Percentiles rank a stretch among this genome's conserved stretches.
These are phyloP conservation scores for Scheffersomyces ergatensis DNA, from an alignment of 805 yeast species.

Conservation along the genomic window DNA sequence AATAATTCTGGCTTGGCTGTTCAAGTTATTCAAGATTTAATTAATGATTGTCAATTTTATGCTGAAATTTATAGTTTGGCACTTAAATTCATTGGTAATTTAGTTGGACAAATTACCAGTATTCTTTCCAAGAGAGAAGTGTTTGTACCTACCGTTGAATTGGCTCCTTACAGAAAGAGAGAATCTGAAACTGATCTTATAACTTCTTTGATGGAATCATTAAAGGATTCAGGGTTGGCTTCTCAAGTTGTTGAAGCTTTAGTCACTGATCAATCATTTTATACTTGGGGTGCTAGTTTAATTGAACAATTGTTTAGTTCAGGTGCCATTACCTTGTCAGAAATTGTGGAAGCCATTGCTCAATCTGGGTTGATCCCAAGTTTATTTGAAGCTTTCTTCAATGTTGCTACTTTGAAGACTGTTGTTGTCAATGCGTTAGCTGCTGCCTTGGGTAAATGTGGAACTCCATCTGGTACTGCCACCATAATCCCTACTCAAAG, in stretches of 20 bases:
- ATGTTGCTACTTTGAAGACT: slow-evolving; percentile 34
- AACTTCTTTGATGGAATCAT: slow-evolving; percentile 39
- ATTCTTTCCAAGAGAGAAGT: slow-evolving; percentile 21
- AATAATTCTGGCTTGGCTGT: slow-evolving; percentile 42
- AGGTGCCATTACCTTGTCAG: slow-evolving; percentile 24
- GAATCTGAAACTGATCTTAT: slow-evolving; percentile 12
- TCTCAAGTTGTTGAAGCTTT: slow-evolving; percentile 34
- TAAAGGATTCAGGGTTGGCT: slow-evolving; percentile 42
- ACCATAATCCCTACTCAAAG: slow-evolving; percentile 12
- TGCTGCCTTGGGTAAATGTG: slow-evolving; percentile 40
- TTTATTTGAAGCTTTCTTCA: slow-evolving; percentile 37
- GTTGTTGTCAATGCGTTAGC: slow-evolving; percentile 41
- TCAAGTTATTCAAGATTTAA: slow-evolving; percentile 31
- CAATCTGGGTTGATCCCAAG: slow-evolving; percentile 38
- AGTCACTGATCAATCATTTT: slow-evolving; percentile 35
- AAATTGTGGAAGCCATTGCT: slow-evolving; percentile 25
- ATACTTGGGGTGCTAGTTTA: slow-evolving; percentile 36
- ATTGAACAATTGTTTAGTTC: slow-evolving; percentile 26
- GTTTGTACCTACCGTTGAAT: slow-evolving; percentile 5
- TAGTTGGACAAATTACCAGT: slow-evolving; percentile 23
- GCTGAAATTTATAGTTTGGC: slow-evolving; percentile 38
- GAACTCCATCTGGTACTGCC: slow-evolving; percentile 20
- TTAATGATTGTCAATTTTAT: slow-evolving; percentile 38
- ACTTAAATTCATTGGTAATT: slow-evolving; percentile 24
- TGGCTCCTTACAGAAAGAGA: slow-evolving; percentile 14